A percentile compares a stretch with the other conserved stretches of the same genome.
phyloP scores from a whole-genome alignment of 768 basidiomycete genomes.

The Wakefieldia striispora region DNA sequence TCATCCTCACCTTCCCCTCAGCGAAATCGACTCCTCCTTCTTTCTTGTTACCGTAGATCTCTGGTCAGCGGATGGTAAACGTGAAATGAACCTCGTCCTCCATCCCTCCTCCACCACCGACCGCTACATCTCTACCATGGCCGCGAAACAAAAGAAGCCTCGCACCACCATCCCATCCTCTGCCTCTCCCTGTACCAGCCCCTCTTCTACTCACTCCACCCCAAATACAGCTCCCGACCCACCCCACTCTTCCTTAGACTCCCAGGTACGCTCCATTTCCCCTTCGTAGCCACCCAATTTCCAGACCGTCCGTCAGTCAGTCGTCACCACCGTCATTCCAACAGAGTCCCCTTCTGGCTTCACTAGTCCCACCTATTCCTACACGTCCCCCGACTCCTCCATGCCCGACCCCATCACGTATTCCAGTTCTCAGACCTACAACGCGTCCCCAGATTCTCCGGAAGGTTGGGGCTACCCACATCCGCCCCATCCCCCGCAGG shows the following conservation, averaged over 20 bases:
- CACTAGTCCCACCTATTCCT: constrained; percentile 42
- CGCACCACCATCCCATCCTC: constrained; percentile 35
- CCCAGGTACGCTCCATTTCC: constrained; percentile 38
- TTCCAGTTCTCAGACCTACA: constrained; percentile 41
- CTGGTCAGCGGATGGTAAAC: constrained; percentile 79
- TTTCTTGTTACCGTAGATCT: constrained; percentile 92
- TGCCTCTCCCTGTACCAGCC: constrained; percentile 38
- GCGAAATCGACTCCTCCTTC: constrained; percentile 84
- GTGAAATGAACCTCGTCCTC: constrained; percentile 86
- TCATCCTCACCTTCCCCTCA: constrained; percentile 28
- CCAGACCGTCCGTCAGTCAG: constrained; percentile 20
- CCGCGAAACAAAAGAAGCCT: constrained; percentile 36
- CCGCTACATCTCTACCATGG: constrained; percentile 56
- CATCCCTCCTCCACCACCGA: constrained; percentile 76
- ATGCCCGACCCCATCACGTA: constrained; percentile 42
- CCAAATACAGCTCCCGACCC: constrained; percentile 46
- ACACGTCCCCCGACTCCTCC: constrained; percentile 40
- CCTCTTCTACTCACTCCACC: constrained; percentile 45
- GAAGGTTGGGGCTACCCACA: constrained; percentile 56
- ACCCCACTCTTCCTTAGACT: constrained; percentile 33
- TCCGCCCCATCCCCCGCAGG: constrained; percentile 34
- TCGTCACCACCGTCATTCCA: constrained; percentile 40
- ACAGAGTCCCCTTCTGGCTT: constrained; percentile 36
- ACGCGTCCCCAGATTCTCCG: constrained; percentile 41
- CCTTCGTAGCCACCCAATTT: not conserved